Conservation (phyloP, 495 filamentous ascomycete genomes). For the Penicillium canariense region DNA sequence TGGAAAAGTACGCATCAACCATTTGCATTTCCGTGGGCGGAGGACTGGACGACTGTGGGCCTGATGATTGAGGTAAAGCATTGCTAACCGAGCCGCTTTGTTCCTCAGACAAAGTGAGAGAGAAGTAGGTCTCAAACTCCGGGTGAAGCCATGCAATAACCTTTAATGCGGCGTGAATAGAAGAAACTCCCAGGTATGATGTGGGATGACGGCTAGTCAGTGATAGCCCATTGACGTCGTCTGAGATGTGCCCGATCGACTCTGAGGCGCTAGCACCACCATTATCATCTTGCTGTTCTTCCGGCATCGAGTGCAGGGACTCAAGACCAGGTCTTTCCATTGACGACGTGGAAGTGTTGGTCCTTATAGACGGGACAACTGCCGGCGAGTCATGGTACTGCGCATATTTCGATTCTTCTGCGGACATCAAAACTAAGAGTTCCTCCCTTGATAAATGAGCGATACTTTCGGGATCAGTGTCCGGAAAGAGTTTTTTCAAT, state of each 20-base stretch:
- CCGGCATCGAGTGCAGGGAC: slow-evolving; percentile 21
- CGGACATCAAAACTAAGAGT: slow-evolving; percentile 15
- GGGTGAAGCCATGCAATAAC: slow-evolving; percentile 40
- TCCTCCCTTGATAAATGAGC: slow-evolving; percentile 19
- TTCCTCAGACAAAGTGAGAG: neutral
- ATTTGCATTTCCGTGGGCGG: slow-evolving; percentile 29
- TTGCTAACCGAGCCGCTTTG: neutral
- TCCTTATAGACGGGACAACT: slow-evolving; percentile 8
- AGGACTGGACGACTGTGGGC: neutral
- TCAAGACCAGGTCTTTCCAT: slow-evolving; percentile 15
- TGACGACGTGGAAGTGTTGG: slow-evolving; percentile 11
- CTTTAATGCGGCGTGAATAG: slow-evolving; percentile 52
- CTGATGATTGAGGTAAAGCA: neutral
- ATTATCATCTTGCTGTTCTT: slow-evolving; percentile 9
- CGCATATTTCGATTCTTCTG: neutral
- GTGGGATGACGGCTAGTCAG: slow-evolving; percentile 48
- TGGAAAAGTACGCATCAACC: slow-evolving; percentile 68
- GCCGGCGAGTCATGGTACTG: slow-evolving; percentile 12
- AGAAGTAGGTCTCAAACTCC: slow-evolving; percentile 44
- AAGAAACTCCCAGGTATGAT: slow-evolving; percentile 69
- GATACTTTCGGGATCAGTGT: slow-evolving; percentile 14
- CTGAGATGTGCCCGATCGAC: slow-evolving; percentile 32
- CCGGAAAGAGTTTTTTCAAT: slow-evolving; percentile 20
- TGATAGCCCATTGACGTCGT: slow-evolving; percentile 70
- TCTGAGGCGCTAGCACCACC: slow-evolving; percentile 2